Conservation (phyloP, 208 protist genomes). For the Leptomonas pyrrhocoris region DNA sequence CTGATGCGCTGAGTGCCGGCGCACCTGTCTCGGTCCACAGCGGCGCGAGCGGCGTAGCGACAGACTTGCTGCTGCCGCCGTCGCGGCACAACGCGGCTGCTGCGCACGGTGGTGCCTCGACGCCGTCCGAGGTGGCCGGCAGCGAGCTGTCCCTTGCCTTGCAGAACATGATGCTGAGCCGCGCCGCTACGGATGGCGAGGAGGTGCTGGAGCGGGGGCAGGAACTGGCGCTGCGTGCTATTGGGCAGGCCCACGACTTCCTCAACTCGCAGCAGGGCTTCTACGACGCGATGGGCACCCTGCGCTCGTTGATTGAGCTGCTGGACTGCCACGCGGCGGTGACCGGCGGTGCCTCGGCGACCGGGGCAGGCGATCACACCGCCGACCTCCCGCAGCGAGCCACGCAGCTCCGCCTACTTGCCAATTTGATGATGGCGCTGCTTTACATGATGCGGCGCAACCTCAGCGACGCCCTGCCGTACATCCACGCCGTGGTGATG, state of each 20-base stretch:
- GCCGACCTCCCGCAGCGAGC: conserved; percentile 33
- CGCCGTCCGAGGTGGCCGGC: conserved; percentile 21
- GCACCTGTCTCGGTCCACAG: background rate
- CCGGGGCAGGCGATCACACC: conserved; percentile 17
- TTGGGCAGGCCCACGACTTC: conserved; percentile 31
- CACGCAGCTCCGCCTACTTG: conserved; percentile 52
- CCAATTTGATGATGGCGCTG: conserved; percentile 46
- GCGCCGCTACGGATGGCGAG: conserved; percentile 27
- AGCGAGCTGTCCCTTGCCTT: conserved; percentile 29
- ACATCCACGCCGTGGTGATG: conserved; percentile 45
- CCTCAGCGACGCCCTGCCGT: conserved; percentile 40
- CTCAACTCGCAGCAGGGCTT: conserved; percentile 41
- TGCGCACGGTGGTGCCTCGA: background rate
- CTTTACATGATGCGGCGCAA: conserved; percentile 43
- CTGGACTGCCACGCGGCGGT: conserved; percentile 34
- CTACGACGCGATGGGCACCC: conserved; percentile 48
- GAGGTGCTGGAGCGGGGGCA: conserved; percentile 32
- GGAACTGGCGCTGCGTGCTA: conserved; percentile 28
- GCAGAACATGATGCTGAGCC: conserved; percentile 21
- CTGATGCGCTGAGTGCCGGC: background rate
- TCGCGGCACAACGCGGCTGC: conserved; percentile 1
- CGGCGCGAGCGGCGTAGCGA: background rate
- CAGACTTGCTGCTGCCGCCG: conserved; percentile 18
- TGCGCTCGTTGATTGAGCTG: conserved; percentile 38
- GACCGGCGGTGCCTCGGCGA: conserved; percentile 24